A percentile compares a stretch with the other conserved stretches of the same genome.
Conservation (phyloP, 2,329 filamentous ascomycete species). For the Colletotrichum lini region DNA sequence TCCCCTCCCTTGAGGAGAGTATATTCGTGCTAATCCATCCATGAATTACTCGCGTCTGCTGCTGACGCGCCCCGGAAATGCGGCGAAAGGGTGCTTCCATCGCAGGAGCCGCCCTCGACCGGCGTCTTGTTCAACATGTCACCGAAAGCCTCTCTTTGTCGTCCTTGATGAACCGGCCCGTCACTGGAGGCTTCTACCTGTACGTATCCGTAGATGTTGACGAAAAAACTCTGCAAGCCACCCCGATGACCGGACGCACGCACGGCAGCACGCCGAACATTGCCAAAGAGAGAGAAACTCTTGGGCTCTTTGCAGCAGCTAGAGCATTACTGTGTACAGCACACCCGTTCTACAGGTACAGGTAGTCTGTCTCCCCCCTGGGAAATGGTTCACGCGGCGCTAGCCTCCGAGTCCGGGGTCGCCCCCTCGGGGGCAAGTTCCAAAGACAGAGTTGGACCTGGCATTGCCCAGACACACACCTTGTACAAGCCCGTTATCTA, state of each 20-base stretch:
- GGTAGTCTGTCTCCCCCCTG: not conserved
- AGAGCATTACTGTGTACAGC: too few species aligned
- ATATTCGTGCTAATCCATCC: not conserved
- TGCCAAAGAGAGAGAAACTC: not conserved
- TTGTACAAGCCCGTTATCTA: constrained; percentile 22
- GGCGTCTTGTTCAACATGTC: not conserved
- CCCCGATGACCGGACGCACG: constrained; percentile 23
- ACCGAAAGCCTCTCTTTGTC: not conserved
- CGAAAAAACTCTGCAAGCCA: constrained; percentile 10
- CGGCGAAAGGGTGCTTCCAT: constrained; percentile 14
- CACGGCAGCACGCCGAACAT: not conserved
- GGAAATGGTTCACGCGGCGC: constrained; percentile 29
- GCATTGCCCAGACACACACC: not conserved
- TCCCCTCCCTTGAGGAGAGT: not conserved
- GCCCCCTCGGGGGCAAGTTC: constrained; percentile 14
- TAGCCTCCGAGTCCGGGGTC: constrained; percentile 36
- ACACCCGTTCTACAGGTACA: not conserved
- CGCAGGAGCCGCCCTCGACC: not conserved
- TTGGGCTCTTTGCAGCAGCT: not conserved
- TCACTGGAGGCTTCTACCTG: too few species aligned
- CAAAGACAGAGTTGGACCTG: not conserved
- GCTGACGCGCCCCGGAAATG: constrained; percentile 11
- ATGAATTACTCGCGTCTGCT: not conserved
- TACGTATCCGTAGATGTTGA: not conserved
- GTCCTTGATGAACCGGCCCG: too few species aligned